These are phyloP conservation scores for Neurospora sp. DNA, from an alignment of 495 filamentous ascomycete species.

Conservation along the genomic window DNA sequence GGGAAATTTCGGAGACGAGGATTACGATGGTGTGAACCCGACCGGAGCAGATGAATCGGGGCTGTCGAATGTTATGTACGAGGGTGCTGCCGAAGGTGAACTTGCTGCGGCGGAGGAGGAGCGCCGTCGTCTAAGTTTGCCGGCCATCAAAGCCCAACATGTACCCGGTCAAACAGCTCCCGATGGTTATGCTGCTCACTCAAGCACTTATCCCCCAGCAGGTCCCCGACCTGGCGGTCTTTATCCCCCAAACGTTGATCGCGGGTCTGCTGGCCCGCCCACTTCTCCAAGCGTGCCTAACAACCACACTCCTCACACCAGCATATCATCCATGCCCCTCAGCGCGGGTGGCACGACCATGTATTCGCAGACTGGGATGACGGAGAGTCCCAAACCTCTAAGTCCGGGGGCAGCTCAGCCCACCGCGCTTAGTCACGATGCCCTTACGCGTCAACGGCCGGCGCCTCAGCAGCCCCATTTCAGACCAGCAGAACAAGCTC, in stretches of 20 bases:
- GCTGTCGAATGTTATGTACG: slow-evolving; percentile 72
- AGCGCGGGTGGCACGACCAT: slow-evolving; percentile 46
- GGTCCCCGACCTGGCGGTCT: slow-evolving; percentile 44
- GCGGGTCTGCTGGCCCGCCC: slow-evolving; percentile 43
- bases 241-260: slow-evolving; percentile 49
- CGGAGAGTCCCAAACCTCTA: slow-evolving; percentile 77
- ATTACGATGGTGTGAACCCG: slow-evolving; percentile 41
- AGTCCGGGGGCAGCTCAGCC: slow-evolving; percentile 60
- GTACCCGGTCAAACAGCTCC: slow-evolving; percentile 39
- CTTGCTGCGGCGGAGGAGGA: slow-evolving; percentile 38
- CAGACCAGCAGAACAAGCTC: slow-evolving; percentile 16
- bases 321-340: slow-evolving; percentile 36
- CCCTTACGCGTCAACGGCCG: slow-evolving; percentile 52
- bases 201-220: slow-evolving; percentile 71
- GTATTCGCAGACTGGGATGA: slow-evolving; percentile 63
- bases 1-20: slow-evolving; percentile 78
- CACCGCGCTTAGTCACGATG: slow-evolving; percentile 49
- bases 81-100: slow-evolving; percentile 42
- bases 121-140: slow-evolving; percentile 48
- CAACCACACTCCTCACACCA: slow-evolving; percentile 37
- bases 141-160: slow-evolving; percentile 64
- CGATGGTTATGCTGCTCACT: slow-evolving; percentile 33
- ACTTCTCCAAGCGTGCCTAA: slow-evolving; percentile 33
- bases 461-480: slow-evolving; percentile 56
- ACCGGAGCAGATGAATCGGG: slow-evolving; percentile 58